Evolutionary conservation across 208 protist species (phyloP).

Genomic region (Trypanosoma brucei): DNA sequence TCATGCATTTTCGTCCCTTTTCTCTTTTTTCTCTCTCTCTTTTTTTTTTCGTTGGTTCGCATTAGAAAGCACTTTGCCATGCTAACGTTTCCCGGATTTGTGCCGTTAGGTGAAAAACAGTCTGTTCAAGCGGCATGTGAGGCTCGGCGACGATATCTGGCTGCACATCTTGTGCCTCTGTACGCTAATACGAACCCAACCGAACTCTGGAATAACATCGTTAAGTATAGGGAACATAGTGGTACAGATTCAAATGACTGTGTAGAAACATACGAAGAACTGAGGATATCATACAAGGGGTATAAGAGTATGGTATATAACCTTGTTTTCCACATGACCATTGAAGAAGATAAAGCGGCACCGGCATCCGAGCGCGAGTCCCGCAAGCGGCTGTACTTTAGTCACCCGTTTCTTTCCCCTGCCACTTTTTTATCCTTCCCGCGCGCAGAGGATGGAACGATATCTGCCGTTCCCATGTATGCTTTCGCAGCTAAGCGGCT

Average conservation of each 20-base stretch:
- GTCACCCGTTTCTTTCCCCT: slow-evolving; percentile 84
- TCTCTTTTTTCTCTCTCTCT: neutral
- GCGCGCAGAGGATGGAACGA: slow-evolving; percentile 42
- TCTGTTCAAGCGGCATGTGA: slow-evolving; percentile 34
- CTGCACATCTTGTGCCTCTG: slow-evolving; percentile 35
- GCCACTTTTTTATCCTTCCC: slow-evolving; percentile 77
- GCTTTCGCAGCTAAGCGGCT: slow-evolving; percentile 81
- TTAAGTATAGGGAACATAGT: slow-evolving; percentile 50
- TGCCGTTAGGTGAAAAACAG: slow-evolving; percentile 20
- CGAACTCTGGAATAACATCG: slow-evolving; percentile 64
- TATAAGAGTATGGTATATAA: slow-evolving; percentile 72
- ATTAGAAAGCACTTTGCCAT: neutral
- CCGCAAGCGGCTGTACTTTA: slow-evolving; percentile 65
- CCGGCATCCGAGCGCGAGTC: slow-evolving; percentile 24
- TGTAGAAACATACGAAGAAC: slow-evolving; percentile 58
- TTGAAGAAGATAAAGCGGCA: slow-evolving; percentile 36
- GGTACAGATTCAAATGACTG: slow-evolving; percentile 6
- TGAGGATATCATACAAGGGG: slow-evolving; percentile 63
- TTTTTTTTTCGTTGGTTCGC: neutral
- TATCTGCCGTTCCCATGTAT: slow-evolving; percentile 75
- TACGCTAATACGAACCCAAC: slow-evolving; percentile 68
- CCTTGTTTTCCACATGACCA: slow-evolving; percentile 53
- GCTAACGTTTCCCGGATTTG: slow-evolving; percentile 15
- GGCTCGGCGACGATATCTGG: slow-evolving; percentile 51
- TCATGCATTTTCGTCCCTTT: too few relatives aligned